Percentiles rank a stretch among this genome's conserved stretches.
These are phyloP conservation scores for Ilex aquifolium DNA, from an alignment of 257 asterid genomes.

Conservation along the genomic window DNA sequence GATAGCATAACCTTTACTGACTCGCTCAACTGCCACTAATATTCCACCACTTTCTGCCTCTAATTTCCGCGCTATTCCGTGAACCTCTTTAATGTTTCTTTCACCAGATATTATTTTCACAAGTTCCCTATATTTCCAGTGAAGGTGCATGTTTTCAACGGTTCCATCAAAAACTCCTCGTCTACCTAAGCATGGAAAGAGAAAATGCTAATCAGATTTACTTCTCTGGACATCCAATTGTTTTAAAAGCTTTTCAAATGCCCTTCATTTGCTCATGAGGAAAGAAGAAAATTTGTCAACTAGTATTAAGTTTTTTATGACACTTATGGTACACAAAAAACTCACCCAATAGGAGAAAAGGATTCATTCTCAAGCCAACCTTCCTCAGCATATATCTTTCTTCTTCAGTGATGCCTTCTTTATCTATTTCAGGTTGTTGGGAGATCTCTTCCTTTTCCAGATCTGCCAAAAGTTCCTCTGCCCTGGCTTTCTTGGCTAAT, in stretches of 20 bases:
- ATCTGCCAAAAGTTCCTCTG: conserved; percentile 73
- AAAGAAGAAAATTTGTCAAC: neutral
- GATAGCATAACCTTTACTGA: conserved; percentile 77
- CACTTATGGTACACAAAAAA: conserved; percentile 2
- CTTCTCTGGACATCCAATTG: conserved; percentile 1
- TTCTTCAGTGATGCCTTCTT: conserved; percentile 96
- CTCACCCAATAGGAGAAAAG: conserved; percentile 89
- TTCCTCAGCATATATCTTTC: conserved; percentile 93
- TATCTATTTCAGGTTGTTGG: conserved; percentile 57
- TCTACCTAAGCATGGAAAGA: conserved; percentile 54
- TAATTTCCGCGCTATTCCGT: conserved; percentile 60
- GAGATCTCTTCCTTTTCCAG: conserved; percentile 52
- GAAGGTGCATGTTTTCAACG: conserved; percentile 95
- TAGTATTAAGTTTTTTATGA: neutral
- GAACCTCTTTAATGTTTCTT: conserved; percentile 65
- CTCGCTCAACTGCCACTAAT: conserved; percentile 85
- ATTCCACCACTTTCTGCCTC: conserved; percentile 98
- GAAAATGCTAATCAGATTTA: conserved; percentile 8
- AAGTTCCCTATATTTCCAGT: conserved; percentile 97
- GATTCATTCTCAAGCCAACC: conserved; percentile 83
- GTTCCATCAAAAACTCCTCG: conserved; percentile 99
- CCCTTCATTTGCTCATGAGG: conserved; percentile 1
- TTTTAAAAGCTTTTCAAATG: conserved; percentile 2
- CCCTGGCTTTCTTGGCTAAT: conserved; percentile 61
- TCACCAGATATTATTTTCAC: conserved; percentile 77